These are phyloP conservation scores for Sporopachydermia quercuum DNA, from an alignment of 805 yeast genomes.

Conservation along the genomic window DNA sequence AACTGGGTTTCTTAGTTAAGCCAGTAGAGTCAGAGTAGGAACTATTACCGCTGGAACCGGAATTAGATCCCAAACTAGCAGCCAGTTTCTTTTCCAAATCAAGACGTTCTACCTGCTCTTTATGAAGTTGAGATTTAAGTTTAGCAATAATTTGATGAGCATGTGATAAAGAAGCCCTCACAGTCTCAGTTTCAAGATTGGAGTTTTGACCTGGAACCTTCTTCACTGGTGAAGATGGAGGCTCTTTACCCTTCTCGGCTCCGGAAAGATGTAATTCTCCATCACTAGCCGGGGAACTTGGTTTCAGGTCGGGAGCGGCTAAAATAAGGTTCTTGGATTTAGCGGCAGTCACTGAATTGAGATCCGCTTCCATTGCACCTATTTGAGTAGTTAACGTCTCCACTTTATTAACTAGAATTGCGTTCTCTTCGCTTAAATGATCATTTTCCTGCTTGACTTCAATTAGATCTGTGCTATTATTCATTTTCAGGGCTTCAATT, in stretches of 20 bases:
- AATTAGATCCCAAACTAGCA: not conserved
- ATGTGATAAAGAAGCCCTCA: conserved; percentile 46
- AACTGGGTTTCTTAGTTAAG: too few species aligned
- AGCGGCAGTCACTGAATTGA: conserved; percentile 12
- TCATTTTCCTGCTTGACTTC: conserved; percentile 11
- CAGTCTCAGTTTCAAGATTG: conserved; percentile 47
- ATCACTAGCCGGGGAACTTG: not conserved
- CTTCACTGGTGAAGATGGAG: conserved; percentile 20
- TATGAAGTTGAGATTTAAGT: conserved; percentile 35
- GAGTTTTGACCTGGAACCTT: conserved; percentile 17
- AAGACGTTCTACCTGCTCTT: conserved; percentile 26
- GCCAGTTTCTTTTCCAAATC: conserved; percentile 16
- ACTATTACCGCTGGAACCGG: too few species aligned
- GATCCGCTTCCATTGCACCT: conserved; percentile 4
- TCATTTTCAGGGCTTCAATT: conserved; percentile 10
- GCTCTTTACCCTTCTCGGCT: conserved; percentile 6
- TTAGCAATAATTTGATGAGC: conserved; percentile 51
- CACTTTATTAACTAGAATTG: conserved; percentile 6
- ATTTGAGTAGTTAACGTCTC: not conserved
- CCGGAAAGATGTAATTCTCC: not conserved
- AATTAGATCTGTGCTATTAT: conserved; percentile 13
- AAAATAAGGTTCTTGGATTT: conserved; percentile 1
- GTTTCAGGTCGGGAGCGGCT: conserved; percentile 3
- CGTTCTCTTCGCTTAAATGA: conserved; percentile 13
- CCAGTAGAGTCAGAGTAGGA: too few species aligned